Evolutionary conservation across 345 rosid genomes (phyloP), one percentile per base, ranked within the genome.

Genomic region (Barbarea vulgaris): DNA sequence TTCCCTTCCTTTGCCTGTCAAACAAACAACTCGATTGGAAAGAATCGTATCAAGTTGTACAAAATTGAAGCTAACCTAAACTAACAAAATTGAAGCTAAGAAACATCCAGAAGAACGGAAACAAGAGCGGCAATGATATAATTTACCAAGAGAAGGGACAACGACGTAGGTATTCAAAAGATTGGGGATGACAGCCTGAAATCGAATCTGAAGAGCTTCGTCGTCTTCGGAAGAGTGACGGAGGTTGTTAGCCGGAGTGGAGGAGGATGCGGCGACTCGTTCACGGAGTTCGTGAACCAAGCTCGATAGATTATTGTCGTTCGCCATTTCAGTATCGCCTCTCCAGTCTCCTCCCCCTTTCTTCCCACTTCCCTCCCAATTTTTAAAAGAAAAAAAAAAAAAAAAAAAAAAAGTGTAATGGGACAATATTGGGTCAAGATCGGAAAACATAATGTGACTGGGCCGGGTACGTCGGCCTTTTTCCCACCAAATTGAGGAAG

Each of bases 271-370:
- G 15, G 88, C 97, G 37, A 88, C 83, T 34, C 89, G 92, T 51
- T 90, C 97, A 7, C 96, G 96, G 55, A 90, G 97, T 72, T 92
- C 91, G 85, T 77, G 96, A 47, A 91, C 86, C 56, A 91, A 81
- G 85, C 97, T 90, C 34, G 92, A 85, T 2, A 89, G 83, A 60
- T 67, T 86, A 64, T 53, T 78, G 63, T 58, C 77, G 78, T 54
- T 80, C 39, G 82, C 34, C 67, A 70, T 80, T 58, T 22, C 72
- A n/a, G 37, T 54, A 2, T 39, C 54, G 67, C 41, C 47, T n/a
- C 66, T 21, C 50, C 66, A 39, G 7, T 64, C 54, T 55, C 52
- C 59, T 31, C 57, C 36, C 64, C n/a, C n/a, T n/a, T n/a, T 22
- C 7, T 19, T 41, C 2, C 28, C 30, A 36, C 59, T 76, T 69